Conservation (phyloP, 306 rosid species). For the Rosa chinensis region DNA sequence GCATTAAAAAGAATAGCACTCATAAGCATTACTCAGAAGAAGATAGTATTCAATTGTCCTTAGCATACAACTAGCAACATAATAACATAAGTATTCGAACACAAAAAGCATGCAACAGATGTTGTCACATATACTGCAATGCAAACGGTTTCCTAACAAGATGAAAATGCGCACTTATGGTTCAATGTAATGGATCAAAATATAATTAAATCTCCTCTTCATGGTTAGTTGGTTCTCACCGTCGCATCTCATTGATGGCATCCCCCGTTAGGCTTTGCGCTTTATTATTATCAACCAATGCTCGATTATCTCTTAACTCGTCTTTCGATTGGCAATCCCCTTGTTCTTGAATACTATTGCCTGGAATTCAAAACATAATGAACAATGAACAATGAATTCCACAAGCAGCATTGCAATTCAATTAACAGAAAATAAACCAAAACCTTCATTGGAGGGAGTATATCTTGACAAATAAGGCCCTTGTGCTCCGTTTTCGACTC, state of each 20-base stretch:
- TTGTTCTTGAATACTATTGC: slow-evolving; percentile 35
- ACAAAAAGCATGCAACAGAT: neutral
- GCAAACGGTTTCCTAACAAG: neutral
- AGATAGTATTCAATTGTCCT: neutral
- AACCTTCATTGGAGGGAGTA: slow-evolving; percentile 53
- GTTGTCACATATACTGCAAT: neutral
- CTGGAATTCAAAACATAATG: slow-evolving; percentile 24
- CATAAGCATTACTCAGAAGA: neutral
- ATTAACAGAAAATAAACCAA: slow-evolving; percentile 3
- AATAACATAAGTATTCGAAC: neutral
- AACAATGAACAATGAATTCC: neutral
- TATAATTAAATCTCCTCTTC: neutral
- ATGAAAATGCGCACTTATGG: neutral
- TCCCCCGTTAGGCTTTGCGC: slow-evolving; percentile 90
- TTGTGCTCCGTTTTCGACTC: slow-evolving; percentile 50
- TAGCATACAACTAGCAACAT: neutral
- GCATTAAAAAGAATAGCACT: slow-evolving; percentile 20
- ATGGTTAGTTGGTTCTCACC: slow-evolving; percentile 40
- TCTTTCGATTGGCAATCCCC: slow-evolving; percentile 39
- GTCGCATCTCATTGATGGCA: slow-evolving; percentile 74
- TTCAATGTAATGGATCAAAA: neutral
- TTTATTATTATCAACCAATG: slow-evolving; percentile 68
- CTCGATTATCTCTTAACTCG: slow-evolving; percentile 70
- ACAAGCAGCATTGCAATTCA: neutral
- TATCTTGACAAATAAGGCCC: slow-evolving; percentile 53